These are phyloP conservation scores for Tetrapyrgos nigripes DNA, from an alignment of 1,284 basidiomycete species.

Conservation along the genomic window DNA sequence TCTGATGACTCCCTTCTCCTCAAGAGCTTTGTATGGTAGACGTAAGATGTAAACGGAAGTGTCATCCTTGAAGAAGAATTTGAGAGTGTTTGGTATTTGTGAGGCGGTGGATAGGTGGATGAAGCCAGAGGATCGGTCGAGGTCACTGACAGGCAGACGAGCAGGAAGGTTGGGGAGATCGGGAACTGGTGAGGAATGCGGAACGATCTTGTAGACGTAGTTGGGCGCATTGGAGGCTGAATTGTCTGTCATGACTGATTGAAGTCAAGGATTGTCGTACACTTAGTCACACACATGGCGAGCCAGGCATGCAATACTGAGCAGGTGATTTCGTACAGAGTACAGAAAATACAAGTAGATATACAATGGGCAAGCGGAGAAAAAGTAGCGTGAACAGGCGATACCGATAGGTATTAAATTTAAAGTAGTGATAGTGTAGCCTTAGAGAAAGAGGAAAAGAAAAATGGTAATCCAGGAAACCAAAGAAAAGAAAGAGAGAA, in stretches of 20 bases:
- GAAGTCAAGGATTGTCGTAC: not conserved
- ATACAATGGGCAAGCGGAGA: too few relatives aligned
- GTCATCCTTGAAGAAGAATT: slow-evolving; percentile 56
- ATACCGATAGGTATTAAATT: too few relatives aligned
- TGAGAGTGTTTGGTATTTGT: slow-evolving; percentile 61
- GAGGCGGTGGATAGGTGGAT: slow-evolving; percentile 66
- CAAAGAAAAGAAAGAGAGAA: not conserved
- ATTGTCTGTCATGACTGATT: not conserved
- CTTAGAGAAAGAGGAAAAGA: not conserved
- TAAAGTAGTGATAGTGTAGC: not conserved
- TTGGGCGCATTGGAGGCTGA: slow-evolving; percentile 40
- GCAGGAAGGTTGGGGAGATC: slow-evolving; percentile 34
- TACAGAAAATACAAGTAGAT: too few relatives aligned
- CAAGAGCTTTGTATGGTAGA: slow-evolving; percentile 38
- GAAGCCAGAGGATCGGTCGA: slow-evolving; percentile 54
- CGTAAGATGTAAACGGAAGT: slow-evolving; percentile 53
- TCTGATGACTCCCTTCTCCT: slow-evolving; percentile 43
- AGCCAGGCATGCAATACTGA: too few relatives aligned
- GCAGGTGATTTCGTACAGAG: too few relatives aligned
- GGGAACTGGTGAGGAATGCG: slow-evolving; percentile 41
- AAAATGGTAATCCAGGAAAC: not conserved
- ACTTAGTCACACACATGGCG: too few relatives aligned
- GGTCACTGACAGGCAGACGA: slow-evolving; percentile 40
- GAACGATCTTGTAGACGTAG: slow-evolving; percentile 61
- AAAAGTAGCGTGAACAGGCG: too few relatives aligned